A percentile compares a stretch with the other conserved stretches of the same genome.
Conservation (phyloP, 495 filamentous ascomycete species). For the Penicillium ochrochloron region DNA sequence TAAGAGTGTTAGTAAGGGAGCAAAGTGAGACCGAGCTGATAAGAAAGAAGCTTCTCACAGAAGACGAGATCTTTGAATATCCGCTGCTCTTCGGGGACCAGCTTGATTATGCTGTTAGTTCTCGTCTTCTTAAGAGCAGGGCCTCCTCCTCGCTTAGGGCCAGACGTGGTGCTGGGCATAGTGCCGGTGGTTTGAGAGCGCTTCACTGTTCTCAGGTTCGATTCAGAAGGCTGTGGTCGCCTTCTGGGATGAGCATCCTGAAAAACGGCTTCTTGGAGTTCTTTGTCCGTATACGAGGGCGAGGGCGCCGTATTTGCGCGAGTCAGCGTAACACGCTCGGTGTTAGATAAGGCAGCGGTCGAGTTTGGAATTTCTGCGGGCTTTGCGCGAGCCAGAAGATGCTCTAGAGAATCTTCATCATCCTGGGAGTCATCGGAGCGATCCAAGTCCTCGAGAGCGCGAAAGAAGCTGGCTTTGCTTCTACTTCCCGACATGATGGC, state of each 20-base stretch:
- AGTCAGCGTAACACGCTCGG: constrained; percentile 5
- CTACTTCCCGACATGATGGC: constrained; percentile 25
- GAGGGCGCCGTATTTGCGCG: constrained; percentile 26
- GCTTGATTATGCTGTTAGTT: constrained; percentile 31
- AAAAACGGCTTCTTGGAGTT: neutral
- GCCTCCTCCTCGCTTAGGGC: constrained; percentile 12
- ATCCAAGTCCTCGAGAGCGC: constrained; percentile 51
- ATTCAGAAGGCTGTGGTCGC: neutral
- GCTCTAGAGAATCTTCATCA: constrained; percentile 20
- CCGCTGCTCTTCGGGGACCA: constrained; percentile 61
- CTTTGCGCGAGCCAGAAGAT: constrained; percentile 13
- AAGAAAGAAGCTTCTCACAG: constrained; percentile 44
- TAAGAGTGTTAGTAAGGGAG: constrained; percentile 13
- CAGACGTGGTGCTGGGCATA: constrained; percentile 20
- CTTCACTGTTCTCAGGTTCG: constrained; percentile 15
- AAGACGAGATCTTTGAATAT: constrained; percentile 70
- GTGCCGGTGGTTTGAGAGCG: constrained; percentile 24
- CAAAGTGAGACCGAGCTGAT: neutral
- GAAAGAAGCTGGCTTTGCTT: constrained; percentile 52
- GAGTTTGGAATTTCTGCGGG: constrained; percentile 2
- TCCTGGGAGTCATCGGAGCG: constrained; percentile 38
- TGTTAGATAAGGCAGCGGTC: constrained; percentile 1
- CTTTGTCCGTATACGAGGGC: constrained; percentile 10
- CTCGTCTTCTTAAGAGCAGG: constrained; percentile 35
- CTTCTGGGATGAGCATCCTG: neutral